Evolutionary conservation across 768 basidiomycete species (phyloP).

Genomic region (Coprinopsis marcescibilis): DNA sequence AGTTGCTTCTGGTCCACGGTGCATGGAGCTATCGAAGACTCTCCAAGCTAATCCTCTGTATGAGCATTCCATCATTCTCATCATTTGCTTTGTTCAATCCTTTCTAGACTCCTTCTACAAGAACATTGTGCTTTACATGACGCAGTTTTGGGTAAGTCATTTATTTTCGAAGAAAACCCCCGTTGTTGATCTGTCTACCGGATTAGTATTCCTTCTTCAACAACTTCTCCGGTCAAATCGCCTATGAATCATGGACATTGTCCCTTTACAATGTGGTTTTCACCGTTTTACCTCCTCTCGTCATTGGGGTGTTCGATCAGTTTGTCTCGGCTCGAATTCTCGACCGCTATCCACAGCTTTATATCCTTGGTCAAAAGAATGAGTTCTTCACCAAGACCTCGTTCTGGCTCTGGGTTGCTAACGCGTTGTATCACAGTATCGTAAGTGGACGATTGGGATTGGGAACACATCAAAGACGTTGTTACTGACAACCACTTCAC

Average conservation of each 20-base stretch:
- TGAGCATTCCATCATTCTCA: conserved; percentile 24
- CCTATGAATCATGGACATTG: conserved; percentile 98
- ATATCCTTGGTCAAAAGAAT: conserved; percentile 90
- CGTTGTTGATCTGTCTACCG: conserved; percentile 1
- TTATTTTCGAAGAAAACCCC: no score
- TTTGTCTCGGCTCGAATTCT: conserved; percentile 96
- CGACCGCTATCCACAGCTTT: conserved; percentile 95
- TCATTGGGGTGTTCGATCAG: conserved; percentile 97
- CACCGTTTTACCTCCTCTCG: conserved; percentile 92
- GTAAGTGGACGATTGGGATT: no score
- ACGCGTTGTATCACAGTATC: conserved; percentile 86
- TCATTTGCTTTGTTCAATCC: conserved; percentile 8
- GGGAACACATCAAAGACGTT: background rate
- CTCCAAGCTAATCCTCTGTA: conserved; percentile 93
- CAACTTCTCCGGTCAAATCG: conserved; percentile 98
- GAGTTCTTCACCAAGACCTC: conserved; percentile 86
- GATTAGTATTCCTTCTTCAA: conserved; percentile 95
- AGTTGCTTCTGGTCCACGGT: conserved; percentile 92
- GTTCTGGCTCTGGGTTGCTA: conserved; percentile 89
- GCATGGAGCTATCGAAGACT: conserved; percentile 97
- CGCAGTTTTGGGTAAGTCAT: conserved; percentile 85
- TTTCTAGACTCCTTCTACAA: conserved; percentile 93
- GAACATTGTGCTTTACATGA: conserved; percentile 97
- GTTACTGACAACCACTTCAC: conserved; percentile 7
- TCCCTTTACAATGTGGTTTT: conserved; percentile 96